Evolutionary conservation across 1,139 yeast species (phyloP), one percentile per base, ranked within the genome.

Genomic region (Yamadazyma spencermartinsiae): DNA sequence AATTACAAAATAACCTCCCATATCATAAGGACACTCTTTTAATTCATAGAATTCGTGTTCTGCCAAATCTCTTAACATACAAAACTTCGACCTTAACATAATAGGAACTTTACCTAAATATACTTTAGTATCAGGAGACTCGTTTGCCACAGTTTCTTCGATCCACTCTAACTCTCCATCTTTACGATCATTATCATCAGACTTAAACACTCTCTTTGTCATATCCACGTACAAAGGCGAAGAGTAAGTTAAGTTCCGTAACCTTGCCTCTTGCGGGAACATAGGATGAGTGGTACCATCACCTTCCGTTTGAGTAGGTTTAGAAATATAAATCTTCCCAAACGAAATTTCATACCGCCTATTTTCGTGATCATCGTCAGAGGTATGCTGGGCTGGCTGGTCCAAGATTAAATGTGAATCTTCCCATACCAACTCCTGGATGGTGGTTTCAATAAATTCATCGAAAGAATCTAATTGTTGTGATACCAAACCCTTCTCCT

Each of bases 221-320:
- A 94, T 92, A 58, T 92, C 98, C 32, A 94, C 97, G 56, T 92
- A 92, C 39, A 94, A 74, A 20, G 98, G 97, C 24, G 97, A 87
- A 4, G 97, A 87, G 61, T 94, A 94, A 0, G 99, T 94, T 65
- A 94, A 76, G 60, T 92, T 92, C 67, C 99, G 82, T 49, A 92
- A 75, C 54, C 99, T 79, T 7, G 98, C 98, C 63, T 94, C 99
- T 65, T 94, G 98, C 9, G 99, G 98, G 61, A 87, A 87, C 85
- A 94, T 82, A 13, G 96, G 95, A 55, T 89, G 94, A n/a, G 98
- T 90, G 23, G 96, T 89, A 70, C 99, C 99, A 68, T 94, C 99
- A 23, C 98, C 96, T 70, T 94, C 99, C 15, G 98, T 94, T 79
- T 92, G 96, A 36, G 96, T 88, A 30, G 99, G 98, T 56, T 92